A percentile compares a stretch with the other conserved stretches of the same genome.
Conservation (phyloP, 495 filamentous ascomycete genomes). For the Emericellopsis terricola region DNA sequence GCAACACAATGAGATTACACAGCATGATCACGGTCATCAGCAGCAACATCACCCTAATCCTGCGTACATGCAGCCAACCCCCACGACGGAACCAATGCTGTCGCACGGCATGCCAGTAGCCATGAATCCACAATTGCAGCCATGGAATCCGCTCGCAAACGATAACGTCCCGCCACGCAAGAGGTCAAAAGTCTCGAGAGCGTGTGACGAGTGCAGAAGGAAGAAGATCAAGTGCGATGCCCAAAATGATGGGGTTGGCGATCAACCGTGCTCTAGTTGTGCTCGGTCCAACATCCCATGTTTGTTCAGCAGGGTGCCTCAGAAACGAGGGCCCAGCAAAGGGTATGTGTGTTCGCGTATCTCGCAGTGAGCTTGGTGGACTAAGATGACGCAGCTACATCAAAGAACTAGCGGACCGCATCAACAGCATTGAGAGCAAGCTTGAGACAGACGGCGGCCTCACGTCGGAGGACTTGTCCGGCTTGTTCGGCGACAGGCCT, state of each 20-base stretch:
- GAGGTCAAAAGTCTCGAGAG: constrained; percentile 78
- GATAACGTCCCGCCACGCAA: constrained; percentile 59
- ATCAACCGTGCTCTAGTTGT: constrained; percentile 74
- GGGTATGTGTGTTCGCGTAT: constrained; percentile 34
- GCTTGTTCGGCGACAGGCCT: constrained; percentile 16
- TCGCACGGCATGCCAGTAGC: constrained; percentile 16
- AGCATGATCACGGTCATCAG: constrained; percentile 5
- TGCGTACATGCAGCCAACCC: neutral
- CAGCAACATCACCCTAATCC: constrained; percentile 8
- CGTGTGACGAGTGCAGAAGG: constrained; percentile 86
- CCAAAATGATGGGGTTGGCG: constrained; percentile 52
- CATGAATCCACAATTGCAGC: constrained; percentile 11
- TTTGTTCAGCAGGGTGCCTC: constrained; percentile 80
- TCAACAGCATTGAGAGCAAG: constrained; percentile 65
- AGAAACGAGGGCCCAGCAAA: constrained; percentile 93
- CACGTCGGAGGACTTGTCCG: constrained; percentile 5
- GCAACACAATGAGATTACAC: constrained; percentile 7
- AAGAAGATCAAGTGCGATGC: constrained; percentile 97
- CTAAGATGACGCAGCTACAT: constrained; percentile 47
- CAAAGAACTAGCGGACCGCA: constrained; percentile 81
- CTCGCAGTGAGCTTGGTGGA: neutral
- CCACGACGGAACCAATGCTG: constrained; percentile 4
- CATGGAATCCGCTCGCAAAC: constrained; percentile 14
- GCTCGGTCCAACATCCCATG: constrained; percentile 59
- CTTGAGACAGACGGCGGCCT: constrained; percentile 11